Conservation (phyloP, 2,329 filamentous ascomycete genomes). For the Alternaria brassicicola region DNA sequence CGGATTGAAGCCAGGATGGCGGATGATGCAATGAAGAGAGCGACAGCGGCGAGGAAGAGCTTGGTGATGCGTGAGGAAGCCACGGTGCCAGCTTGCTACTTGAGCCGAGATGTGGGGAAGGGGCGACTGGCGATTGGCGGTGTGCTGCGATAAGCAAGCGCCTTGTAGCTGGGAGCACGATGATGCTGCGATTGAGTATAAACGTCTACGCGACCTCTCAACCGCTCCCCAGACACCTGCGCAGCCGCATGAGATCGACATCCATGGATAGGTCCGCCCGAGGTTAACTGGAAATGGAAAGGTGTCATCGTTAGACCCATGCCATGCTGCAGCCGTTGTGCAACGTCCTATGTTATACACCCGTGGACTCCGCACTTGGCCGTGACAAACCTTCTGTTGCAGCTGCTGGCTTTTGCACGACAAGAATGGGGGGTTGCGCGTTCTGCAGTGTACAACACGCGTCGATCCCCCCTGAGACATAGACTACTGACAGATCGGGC, state of each 20-base stretch:
- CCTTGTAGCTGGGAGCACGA: slow-evolving; percentile 15
- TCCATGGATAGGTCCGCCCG: slow-evolving; percentile 1
- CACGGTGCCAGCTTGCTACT: slow-evolving; percentile 11
- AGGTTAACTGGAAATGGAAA: slow-evolving; percentile 5
- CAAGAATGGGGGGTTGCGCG: neutral
- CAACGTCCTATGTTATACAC: slow-evolving; percentile 12
- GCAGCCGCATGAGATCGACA: slow-evolving; percentile 8
- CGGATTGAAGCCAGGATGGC: slow-evolving; percentile 72
- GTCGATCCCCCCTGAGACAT: too few species aligned
- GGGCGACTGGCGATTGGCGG: slow-evolving; percentile 12
- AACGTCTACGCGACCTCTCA: slow-evolving; percentile 18
- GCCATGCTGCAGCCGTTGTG: slow-evolving; percentile 8
- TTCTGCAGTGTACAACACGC: neutral
- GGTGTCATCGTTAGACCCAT: slow-evolving; percentile 11
- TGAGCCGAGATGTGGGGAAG: slow-evolving; percentile 20
- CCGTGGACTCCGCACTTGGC: neutral
- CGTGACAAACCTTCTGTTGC: neutral
- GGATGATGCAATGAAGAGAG: slow-evolving; percentile 62
- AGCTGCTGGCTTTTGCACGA: neutral
- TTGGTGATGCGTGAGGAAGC: slow-evolving; percentile 24
- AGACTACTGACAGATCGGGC: neutral
- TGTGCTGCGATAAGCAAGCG: slow-evolving; percentile 18
- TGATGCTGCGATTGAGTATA: slow-evolving; percentile 1
- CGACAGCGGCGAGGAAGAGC: slow-evolving; percentile 58
- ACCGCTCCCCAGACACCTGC: slow-evolving; percentile 4